Evolutionary conservation across 768 basidiomycete species (phyloP), one percentile per base, ranked within the genome.

Genomic region (Tylopilus subfusipes): DNA sequence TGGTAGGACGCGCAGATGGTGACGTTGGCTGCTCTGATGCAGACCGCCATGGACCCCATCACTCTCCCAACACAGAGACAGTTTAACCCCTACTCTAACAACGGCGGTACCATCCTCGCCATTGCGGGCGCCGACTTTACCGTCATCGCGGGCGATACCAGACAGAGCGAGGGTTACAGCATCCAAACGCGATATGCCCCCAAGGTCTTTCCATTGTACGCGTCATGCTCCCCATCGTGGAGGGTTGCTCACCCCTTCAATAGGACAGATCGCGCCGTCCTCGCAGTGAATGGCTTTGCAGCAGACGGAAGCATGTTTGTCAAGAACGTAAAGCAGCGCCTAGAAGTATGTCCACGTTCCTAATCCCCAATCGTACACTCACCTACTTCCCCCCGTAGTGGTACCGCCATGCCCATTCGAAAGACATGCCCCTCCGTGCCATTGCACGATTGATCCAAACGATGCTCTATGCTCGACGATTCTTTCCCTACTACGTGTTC

Each of bases 361-460:
- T 24, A 36, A 47, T 56, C 47, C 22, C 38, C 42, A 24, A 39
- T 48, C 34, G 16, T 48, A 2, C 7, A 52, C 36, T 52, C 33
- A 52, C 12, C 14, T 9, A 5, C 16, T 14, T 31, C 4, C 8
- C 21, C 40, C 30, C 6, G 36, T 58, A 98, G 95, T 98, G 94
- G 95, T 99, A 98, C 73, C 83, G 88, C 53, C 94, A 98, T 72
- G 94, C 93, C 11, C 96, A 99, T 73, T 82, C 92, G 57, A 97
- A 97, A 73, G 92, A 93, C 63, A 98, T 98, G 91, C 86, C 93
- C n/a, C 80, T 99, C 34, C 87, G 88, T 58, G 86, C 94, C 24
- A 97, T 99, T 68, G 97, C 97, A n/a, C 85, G 97, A 54, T 80
- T 99, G 64, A 95, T 99, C 53, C 96, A 98, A 72, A 97, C 95